Evolutionary conservation across 2,329 filamentous ascomycete species (phyloP).

Genomic region (Fusarium coffeatum): DNA sequence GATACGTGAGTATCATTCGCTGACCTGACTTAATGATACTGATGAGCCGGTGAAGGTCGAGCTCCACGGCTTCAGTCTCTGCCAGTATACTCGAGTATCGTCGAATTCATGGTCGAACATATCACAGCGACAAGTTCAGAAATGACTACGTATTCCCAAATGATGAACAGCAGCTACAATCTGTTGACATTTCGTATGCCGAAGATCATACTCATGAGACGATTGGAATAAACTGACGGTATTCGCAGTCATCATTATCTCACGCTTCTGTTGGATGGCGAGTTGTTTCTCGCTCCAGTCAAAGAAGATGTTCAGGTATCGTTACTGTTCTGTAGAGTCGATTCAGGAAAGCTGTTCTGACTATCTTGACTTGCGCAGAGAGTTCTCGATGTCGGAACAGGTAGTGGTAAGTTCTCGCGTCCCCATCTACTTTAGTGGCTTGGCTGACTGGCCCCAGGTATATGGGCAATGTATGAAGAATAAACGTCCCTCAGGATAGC

Average conservation of each 20-base stretch:
- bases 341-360: neutral
- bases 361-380: neutral
- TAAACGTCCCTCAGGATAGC: rapidly evolving
- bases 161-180: conserved; percentile 21
- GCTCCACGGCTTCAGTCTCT: conserved; percentile 25
- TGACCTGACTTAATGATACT: neutral
- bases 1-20: neutral
- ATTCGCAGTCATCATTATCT: conserved; percentile 12
- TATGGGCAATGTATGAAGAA: conserved; percentile 17
- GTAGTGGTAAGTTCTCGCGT: conserved; percentile 2
- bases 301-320: neutral
- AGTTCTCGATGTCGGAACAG: conserved; percentile 27
- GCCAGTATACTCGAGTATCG: conserved; percentile 25
- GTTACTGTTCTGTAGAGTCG: rapidly evolving
- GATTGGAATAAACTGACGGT: neutral
- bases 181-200: conserved; percentile 18
- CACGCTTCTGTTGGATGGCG: conserved; percentile 6
- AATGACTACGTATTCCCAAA: conserved; percentile 25
- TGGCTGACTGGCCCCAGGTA: neutral
- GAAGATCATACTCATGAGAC: rapidly evolving
- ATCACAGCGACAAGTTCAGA: conserved; percentile 27
- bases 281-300: conserved; percentile 12
- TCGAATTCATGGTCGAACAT: conserved; percentile 26
- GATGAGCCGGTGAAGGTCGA: neutral
- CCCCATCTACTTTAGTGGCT: rapidly evolving